Base-by-base conservation (phyloP, 1,284 basidiomycete species). In the Tilletia caries region DNA sequence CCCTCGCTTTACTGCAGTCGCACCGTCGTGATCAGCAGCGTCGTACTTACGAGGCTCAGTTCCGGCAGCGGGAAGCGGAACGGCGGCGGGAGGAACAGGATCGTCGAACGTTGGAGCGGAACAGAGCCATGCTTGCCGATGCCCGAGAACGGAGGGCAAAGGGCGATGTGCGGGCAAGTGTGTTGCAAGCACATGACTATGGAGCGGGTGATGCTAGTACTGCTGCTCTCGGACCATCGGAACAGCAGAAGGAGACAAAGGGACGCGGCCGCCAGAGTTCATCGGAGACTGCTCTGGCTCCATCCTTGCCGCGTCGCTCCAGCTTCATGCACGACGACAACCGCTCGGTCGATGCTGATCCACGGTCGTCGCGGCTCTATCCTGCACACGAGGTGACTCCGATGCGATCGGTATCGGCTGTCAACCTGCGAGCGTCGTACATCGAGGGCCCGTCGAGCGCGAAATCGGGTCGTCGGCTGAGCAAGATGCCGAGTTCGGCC, bases 1-100 rank as follows among this genome's bases (percentile, higher is more conserved):
- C 77, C 3, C 67, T 77, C 3, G 76, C 71, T 20, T 67, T 76
- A 62, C 69, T 77, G 54, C 72, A 70, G 12, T 60, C 48, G 3
- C 70, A 75, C 68, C 70, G 73, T 1, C 27, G 27, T 20, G 58
- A 29, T 62, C 58, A 5, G 68, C 72, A 12, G 71, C 73, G 15
- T 25, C 69, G 8, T 64, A 65, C 18, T 69, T 68, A 67, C 37
- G 70, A 69, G 46, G 69, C 73, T n/a, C 43, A 66, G 46, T 43
- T 68, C 37, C 66, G 72, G 41, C 70, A 75, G 5, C 62, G 64
- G 25, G 71, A 75, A 71, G 74, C 23, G 67, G 72, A 27, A 33
- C 48, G 67, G 43, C 65, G 75, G 2, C 69, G 68, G 43, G 71
- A 71, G 34, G 60, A 62, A 2, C 27, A 66, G 37, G 68, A 76